Evolutionary conservation across 306 rosid species (phyloP).

Genomic region (Vigna reflexopilosa): DNA sequence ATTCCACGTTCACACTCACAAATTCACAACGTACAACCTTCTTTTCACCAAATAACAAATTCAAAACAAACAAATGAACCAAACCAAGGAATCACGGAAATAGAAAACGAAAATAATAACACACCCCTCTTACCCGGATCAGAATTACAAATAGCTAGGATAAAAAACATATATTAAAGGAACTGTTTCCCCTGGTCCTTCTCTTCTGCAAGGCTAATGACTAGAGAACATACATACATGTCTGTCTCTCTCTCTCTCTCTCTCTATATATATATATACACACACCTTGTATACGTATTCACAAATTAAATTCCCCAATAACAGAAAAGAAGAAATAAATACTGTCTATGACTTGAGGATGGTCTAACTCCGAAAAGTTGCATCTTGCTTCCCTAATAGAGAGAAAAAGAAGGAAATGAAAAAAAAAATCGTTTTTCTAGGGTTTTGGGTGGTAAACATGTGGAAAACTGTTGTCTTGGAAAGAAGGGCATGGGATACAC

Average conservation of each 20-base stretch:
- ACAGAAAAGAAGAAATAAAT: background rate
- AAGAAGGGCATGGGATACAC: constrained; percentile 21
- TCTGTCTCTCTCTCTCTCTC: no score
- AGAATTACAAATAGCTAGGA: background rate
- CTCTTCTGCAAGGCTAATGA: background rate
- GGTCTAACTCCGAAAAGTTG: constrained; percentile 14
- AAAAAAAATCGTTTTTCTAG: constrained; percentile 25
- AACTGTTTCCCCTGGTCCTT: background rate
- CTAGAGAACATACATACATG: background rate
- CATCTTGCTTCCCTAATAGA: constrained; percentile 19
- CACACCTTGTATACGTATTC: background rate
- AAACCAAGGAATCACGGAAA: constrained; percentile 19
- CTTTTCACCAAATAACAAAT: no score
- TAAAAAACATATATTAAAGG: constrained; percentile 9
- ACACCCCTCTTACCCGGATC: constrained; percentile 20
- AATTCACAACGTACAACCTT: no score
- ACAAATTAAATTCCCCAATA: constrained; percentile 9
- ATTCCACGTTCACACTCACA: background rate
- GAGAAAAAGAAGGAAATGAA: background rate
- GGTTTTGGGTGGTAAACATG: constrained; percentile 24
- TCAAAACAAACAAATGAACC: background rate
- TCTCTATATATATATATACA: no score
- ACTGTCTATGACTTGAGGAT: background rate
- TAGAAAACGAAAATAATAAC: background rate
- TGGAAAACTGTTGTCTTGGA: constrained; percentile 7